Percentiles rank a stretch among this genome's conserved stretches.
Conservation (phyloP, 169 alveolate species). For the Theileria annulata region DNA sequence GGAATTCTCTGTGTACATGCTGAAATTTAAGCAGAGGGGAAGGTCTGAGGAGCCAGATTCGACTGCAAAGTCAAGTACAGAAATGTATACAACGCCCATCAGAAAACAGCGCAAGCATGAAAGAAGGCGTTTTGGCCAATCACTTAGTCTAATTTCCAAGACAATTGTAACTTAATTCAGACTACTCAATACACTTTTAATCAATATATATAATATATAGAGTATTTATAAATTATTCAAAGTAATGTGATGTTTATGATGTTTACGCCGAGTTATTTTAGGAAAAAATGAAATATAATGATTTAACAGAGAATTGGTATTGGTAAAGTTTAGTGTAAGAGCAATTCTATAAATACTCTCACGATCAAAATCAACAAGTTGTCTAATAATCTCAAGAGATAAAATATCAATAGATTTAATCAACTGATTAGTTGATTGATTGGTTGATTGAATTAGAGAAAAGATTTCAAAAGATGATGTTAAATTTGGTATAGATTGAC, state of each 20-base stretch:
- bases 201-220: too few species aligned
- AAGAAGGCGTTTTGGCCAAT: constrained; percentile 63
- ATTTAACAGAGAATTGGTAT: neutral
- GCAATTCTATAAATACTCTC: constrained; percentile 27
- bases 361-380: constrained; percentile 19
- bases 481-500: constrained; percentile 18
- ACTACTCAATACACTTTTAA: constrained; percentile 60
- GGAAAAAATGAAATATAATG: constrained; percentile 1
- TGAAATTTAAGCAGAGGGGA: constrained; percentile 55
- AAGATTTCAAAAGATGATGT: constrained; percentile 27
- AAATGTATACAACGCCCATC: constrained; percentile 60
- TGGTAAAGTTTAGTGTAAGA: constrained; percentile 7
- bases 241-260: neutral
- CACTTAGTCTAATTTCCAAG: constrained; percentile 55
- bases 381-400: constrained; percentile 24
- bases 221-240: too few species aligned
- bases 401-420: neutral
- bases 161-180: constrained; percentile 62
- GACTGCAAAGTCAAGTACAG: constrained; percentile 59
- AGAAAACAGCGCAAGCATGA: constrained; percentile 59
- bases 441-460: neutral
- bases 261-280: neutral
- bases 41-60: constrained; percentile 68
- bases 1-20: constrained; percentile 54
- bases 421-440: neutral